Base-by-base conservation (phyloP, 352 stramenopile genomes). In the Globisporangium uncinulatum region DNA sequence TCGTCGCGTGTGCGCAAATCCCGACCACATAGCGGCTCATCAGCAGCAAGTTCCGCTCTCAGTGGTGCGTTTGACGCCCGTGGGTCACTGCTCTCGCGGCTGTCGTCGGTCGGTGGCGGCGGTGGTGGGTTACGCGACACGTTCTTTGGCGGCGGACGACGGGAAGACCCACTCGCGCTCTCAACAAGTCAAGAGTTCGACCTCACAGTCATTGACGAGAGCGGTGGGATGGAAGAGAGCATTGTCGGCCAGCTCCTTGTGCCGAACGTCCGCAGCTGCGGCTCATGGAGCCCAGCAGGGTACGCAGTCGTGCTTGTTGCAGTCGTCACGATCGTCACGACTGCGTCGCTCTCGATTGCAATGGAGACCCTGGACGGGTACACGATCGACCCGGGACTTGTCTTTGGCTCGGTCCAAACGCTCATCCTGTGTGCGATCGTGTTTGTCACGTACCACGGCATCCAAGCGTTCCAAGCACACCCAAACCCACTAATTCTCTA, bases 401-500 rank as follows among this genome's bases (percentile, higher is more conserved):
- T 93, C 2, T 86, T 91, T 54, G 83, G 83, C 36, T 89, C 83
- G 17, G 55, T 93, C 4, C 65, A 88, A 44, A 93, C 83, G 4
- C 65, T 93, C n/a, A 59, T 87, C 3, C 65, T 89, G 8, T 87
- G 81, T 39, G 61, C 65, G 1, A 72, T 87, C 61, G 82, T 94
- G 55, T 82, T 92, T 37, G 63, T 92, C 51, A 89, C 83, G 51
- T 94, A 87, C 59, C 71, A 89, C 54, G 79, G 79, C 46, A 76
- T 92, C 17, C 80, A 94, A 57, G 65, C 71, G 20, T 93, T 83
- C 68, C 82, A 90, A 49, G 67, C 65, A 8, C 84, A 94, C 34
- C 84, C 84, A 1, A 94, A 94, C 49, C 83, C 84, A 43, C 61
- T 94, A n/a, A 87, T 94, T 52, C 73, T 87, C 39, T 92, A 89